Base-by-base conservation (phyloP, 768 basidiomycete genomes). In the Pisolithus sp. region DNA sequence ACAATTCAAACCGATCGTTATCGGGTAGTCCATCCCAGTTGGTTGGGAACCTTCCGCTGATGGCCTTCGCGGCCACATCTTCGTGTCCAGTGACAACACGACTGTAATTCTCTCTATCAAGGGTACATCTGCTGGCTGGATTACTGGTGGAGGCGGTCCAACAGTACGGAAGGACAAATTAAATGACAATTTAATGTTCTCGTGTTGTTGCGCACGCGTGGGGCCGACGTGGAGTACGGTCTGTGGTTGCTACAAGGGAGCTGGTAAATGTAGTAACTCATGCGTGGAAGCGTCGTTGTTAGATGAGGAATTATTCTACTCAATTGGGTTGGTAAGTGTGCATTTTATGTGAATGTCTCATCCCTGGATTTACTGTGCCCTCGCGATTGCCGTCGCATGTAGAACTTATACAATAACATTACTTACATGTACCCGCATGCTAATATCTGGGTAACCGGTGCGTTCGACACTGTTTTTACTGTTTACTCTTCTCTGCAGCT, bases 151-250 rank as follows among this genome's bases (percentile, higher is more conserved):
- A 17, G 85, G 88, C 2, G 92, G 93, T 5, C 85, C 89, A 12
- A 96, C 94, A 8, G 77, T 81, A 38, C 78, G 76, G 61, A 96
- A 88, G 68, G 95, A 98, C 73, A 95, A 93, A 70, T 68, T 85
- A 52, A 98, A 98, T 69, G 94, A 97, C 61, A 98, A 95, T 62
- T 71, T 94, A n/a, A 71, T 98, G 31, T 95, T 95, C 72, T 87
- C 91, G 4, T 98, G 95, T 68, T 98, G 95, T 67, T 98, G 95
- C 61, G 94, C 93, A 2, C 78, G 88, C 7, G 89, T 97, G n/a
- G 91, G 89, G 31, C 89, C 92, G 49, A 90, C 90, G 0, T 98
- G 95, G 95, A 82, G 80, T 18, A 77, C 95, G 0, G 95, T 96
- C 1, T 98, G 95, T 64, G 86, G 80, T 46, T 98, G 95, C 68